phyloP scores from a whole-genome alignment of 257 asterid species.

The Fraxinus excelsior region DNA sequence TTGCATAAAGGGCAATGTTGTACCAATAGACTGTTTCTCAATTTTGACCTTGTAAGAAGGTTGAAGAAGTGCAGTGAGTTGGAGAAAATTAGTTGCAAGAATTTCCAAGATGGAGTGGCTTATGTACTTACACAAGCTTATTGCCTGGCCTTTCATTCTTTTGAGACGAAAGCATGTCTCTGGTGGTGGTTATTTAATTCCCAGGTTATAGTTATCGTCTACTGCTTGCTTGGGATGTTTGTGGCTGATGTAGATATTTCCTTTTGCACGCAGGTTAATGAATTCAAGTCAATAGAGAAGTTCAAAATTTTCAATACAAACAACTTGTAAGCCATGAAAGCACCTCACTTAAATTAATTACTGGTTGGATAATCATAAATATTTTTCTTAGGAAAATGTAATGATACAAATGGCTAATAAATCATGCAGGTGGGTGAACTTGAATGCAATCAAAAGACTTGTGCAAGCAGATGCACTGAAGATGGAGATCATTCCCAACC shows the following conservation, averaged over 20 bases:
- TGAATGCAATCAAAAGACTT: conserved; percentile 81
- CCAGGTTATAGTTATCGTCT: conserved; percentile 11
- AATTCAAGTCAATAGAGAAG: conserved; percentile 96
- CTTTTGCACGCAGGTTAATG: conserved; percentile 65
- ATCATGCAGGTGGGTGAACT: conserved; percentile 86
- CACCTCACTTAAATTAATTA: conserved; percentile 15
- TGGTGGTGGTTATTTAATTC: conserved; percentile 1
- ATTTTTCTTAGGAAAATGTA: conserved; percentile 3
- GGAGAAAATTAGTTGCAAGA: background rate
- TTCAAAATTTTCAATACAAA: conserved; percentile 98
- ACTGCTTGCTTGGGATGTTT: conserved; percentile 23
- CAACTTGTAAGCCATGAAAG: conserved; percentile 72
- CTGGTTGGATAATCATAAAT: conserved; percentile 4
- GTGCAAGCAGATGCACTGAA: conserved; percentile 74
- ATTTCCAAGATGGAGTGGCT: background rate
- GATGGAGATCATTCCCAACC: conserved; percentile 99
- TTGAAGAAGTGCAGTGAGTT: background rate
- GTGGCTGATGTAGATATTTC: conserved; percentile 13
- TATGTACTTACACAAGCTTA: background rate
- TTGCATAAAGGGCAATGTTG: background rate
- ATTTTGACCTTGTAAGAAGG: background rate
- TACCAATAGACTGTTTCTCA: background rate
- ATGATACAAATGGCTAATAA: conserved; percentile 13
- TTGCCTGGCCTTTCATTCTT: background rate
- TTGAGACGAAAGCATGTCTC: background rate